Evolutionary conservation across 2,329 filamentous ascomycete genomes (phyloP), one percentile per base, ranked within the genome.

Genomic region (Aureobasidium vineae): DNA sequence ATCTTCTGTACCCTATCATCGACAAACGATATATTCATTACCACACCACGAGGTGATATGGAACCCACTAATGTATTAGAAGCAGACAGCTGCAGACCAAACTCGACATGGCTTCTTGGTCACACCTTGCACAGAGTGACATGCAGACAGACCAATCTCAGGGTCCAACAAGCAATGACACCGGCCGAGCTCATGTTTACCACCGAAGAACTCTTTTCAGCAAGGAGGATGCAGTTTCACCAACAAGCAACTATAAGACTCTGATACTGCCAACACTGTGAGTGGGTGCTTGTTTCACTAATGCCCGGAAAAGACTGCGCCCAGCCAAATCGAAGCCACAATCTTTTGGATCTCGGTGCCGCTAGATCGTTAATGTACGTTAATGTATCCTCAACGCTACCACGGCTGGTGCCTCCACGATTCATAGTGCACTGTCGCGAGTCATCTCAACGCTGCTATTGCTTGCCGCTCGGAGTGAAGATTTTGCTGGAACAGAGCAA

Each of bases 301-400:
- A 31, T 21, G 40, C 4, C 40, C 8, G 40, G 33, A 19, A 3
- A n/a, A 59, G 38, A n/a, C 38, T 23, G 26, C 26, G 40, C 15
- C 54, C 13, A 45, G 38, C 40, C 54, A 45, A 6, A 4, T 45
- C 15, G 38, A 11, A 59, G 40, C 54, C 54, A 59, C 54, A 59
- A 45, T 59, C 28, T 45, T 19, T n/a, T 45, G 54, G 40, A 43
- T 59, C 40, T 59, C 7, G 23, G 31, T 45, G 40, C 54, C 54
- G 54, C 54, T 59, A 59, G 54, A 59, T 43, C 54, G 54, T 26
- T 36, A 36, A 36, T 36, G 33, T 36, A 36, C 33, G 33, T 36
- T 36, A 59, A 59, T 59, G 26, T 31, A 45, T n/a, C 40, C 40
- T 45, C 54, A n/a, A 59, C 54, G 40, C 54, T 59, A 33, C 21